A percentile compares a stretch with the other conserved stretches of the same genome.
Conservation (phyloP, 2,329 filamentous ascomycete species). For the Drechslerella stenobrocha region DNA sequence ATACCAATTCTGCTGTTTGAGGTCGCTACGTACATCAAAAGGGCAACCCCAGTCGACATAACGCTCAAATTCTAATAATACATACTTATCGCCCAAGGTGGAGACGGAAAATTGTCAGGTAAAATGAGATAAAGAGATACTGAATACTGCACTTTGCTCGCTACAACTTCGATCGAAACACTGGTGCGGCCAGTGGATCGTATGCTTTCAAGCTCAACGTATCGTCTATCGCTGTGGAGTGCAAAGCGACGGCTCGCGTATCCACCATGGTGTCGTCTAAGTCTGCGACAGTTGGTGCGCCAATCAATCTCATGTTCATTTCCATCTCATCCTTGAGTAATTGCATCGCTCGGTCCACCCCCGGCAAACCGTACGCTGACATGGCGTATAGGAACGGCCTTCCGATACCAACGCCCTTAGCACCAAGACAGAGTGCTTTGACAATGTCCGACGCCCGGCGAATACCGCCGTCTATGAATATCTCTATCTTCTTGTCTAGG, state of each 20-base stretch:
- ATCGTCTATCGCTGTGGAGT: constrained; percentile 38
- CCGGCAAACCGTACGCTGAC: constrained; percentile 82
- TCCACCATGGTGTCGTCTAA: constrained; percentile 81
- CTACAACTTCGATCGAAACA: constrained; percentile 34
- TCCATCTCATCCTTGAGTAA: constrained; percentile 94
- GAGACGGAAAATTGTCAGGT: neutral
- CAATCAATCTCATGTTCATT: constrained; percentile 97
- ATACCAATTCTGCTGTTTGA: neutral
- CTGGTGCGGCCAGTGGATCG: constrained; percentile 36
- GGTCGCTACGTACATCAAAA: neutral
- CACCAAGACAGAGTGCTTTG: constrained; percentile 90
- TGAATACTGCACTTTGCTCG: neutral
- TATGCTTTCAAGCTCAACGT: constrained; percentile 38
- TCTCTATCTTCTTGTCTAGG: constrained; percentile 75
- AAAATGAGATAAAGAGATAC: neutral
- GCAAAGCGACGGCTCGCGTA: constrained; percentile 59
- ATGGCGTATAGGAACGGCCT: constrained; percentile 95
- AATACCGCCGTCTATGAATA: constrained; percentile 89
- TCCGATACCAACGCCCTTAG: constrained; percentile 89
- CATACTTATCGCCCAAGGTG: constrained; percentile 3
- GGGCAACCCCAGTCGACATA: neutral
- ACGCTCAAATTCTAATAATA: constrained; percentile 6
- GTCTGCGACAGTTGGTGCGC: constrained; percentile 72
- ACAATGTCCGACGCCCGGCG: constrained; percentile 90
- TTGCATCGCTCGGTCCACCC: constrained; percentile 90